Evolutionary conservation across 305 asterid genomes (phyloP).

Genomic region (Fraxinus baroniana): DNA sequence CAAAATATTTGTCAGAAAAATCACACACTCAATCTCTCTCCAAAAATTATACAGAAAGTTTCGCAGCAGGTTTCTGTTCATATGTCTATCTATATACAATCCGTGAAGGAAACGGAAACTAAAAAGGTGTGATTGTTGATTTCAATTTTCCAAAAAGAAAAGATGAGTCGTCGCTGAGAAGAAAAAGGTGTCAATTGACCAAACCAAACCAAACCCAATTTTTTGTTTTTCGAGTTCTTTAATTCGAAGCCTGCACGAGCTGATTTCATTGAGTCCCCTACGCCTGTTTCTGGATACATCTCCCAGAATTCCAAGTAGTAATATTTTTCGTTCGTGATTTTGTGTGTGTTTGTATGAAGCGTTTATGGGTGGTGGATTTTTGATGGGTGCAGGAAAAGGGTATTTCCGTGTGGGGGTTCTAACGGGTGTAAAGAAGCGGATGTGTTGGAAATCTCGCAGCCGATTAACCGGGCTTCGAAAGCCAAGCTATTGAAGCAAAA

Average conservation of each 20-base stretch:
- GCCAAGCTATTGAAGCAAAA: conserved; percentile 47
- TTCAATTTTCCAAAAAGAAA: not conserved
- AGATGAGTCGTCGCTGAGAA: conserved; percentile 22
- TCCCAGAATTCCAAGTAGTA: conserved; percentile 54
- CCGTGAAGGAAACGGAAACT: conserved; percentile 28
- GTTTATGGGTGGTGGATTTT: conserved; percentile 22
- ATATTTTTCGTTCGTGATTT: not conserved
- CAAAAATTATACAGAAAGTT: not conserved
- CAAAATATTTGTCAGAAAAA: not conserved
- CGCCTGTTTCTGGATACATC: conserved; percentile 45
- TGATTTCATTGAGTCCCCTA: conserved; percentile 64
- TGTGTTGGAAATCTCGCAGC: conserved; percentile 54
- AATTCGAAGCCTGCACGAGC: not conserved
- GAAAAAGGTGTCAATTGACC: not conserved
- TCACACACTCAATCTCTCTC: conserved; percentile 13
- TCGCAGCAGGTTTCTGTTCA: conserved; percentile 1
- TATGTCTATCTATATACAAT: not conserved
- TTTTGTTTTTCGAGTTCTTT: not conserved
- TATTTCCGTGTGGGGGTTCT: conserved; percentile 63
- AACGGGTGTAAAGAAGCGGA: conserved; percentile 46
- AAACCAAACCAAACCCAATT: conserved; percentile 30
- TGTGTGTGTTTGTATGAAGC: conserved; percentile 27
- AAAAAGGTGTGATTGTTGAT: not conserved
- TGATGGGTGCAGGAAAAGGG: conserved; percentile 55
- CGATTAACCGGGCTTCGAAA: conserved; percentile 36